Percentiles rank a stretch among this genome's conserved stretches.
phyloP scores from a whole-genome alignment of 1,284 basidiomycete genomes.

The Malassezia caprae region DNA sequence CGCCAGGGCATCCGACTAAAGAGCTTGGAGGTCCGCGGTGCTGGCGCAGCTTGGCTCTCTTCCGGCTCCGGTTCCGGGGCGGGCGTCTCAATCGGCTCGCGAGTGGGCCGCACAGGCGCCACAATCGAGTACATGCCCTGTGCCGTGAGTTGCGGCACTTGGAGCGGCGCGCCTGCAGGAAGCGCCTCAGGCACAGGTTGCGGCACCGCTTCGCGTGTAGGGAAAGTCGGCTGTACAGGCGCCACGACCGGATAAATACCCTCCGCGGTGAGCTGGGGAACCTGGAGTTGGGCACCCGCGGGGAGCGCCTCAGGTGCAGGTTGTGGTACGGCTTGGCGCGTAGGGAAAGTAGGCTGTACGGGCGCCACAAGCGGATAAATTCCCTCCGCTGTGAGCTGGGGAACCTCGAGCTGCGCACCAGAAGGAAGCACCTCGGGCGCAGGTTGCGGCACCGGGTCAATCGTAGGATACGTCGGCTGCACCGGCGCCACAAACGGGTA shows the following conservation, averaged over 20 bases:
- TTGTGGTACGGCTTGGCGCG: background rate
- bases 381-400: background rate
- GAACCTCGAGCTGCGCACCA: background rate
- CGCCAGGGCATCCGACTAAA: background rate
- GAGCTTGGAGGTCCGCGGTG: background rate
- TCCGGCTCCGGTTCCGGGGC: slow-evolving; percentile 1
- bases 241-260: background rate
- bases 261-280: background rate
- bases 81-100: background rate
- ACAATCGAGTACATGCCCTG: background rate
- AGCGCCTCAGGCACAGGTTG: background rate
- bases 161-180: background rate
- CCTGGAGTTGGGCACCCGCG: background rate
- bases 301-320: background rate
- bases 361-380: background rate
- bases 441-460: background rate
- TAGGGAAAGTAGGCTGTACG: background rate
- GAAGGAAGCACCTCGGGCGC: background rate
- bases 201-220: background rate
- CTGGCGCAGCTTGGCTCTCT: background rate
- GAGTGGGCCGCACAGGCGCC: background rate
- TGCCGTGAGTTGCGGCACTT: background rate
- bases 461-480: background rate
- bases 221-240: background rate
- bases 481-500: slow-evolving; percentile 1